These are phyloP conservation scores for Vitis labrusca DNA, from an alignment of 164 flowering plant genomes.

Conservation along the genomic window DNA sequence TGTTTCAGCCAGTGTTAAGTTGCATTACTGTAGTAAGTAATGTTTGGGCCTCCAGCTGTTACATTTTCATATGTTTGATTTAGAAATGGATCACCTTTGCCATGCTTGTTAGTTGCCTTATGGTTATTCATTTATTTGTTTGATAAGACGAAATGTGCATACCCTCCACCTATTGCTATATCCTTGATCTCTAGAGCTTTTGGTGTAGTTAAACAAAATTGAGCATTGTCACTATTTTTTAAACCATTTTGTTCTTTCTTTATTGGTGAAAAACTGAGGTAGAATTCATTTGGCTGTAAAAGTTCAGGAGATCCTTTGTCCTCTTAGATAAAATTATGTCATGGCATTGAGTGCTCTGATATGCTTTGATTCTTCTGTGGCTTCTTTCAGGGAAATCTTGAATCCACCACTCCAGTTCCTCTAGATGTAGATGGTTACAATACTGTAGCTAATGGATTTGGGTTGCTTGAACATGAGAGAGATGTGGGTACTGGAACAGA, in stretches of 20 bases:
- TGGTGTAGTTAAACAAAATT: neutral
- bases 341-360: neutral
- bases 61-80: too few species aligned
- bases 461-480: slow-evolving; percentile 27
- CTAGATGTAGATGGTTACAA: slow-evolving; percentile 23
- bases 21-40: too few species aligned
- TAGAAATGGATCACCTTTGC: too few species aligned
- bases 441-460: slow-evolving; percentile 34
- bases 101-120: too few species aligned
- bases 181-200: too few species aligned
- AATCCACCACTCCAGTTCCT: slow-evolving; percentile 17
- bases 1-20: too few species aligned
- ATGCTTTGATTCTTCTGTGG: neutral
- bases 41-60: too few species aligned
- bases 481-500: slow-evolving; percentile 23
- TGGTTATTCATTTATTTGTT: too few species aligned
- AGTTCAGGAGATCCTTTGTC: neutral
- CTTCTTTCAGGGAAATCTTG: slow-evolving; percentile 42
- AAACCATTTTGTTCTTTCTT: neutral
- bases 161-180: too few species aligned
- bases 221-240: neutral
- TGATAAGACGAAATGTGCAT: too few species aligned
- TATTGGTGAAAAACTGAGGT: neutral
- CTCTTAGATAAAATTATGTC: neutral
- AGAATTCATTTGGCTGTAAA: neutral